These are phyloP conservation scores for Fimicolochytrium jonesii DNA, from an alignment of 192 early-diverging fungal species.

Conservation along the genomic window DNA sequence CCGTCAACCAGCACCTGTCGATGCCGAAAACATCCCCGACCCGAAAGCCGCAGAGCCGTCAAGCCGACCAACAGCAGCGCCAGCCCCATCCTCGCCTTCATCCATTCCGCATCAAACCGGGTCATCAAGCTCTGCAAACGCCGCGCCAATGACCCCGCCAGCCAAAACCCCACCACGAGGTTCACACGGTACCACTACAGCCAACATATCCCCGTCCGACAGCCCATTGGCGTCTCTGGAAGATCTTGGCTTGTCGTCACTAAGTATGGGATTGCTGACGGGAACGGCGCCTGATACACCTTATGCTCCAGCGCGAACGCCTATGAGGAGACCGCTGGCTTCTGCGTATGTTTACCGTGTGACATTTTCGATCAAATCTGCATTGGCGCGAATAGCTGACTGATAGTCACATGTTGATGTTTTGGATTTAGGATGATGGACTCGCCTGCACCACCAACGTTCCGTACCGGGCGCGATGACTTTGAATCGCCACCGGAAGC, in stretches of 20 bases:
- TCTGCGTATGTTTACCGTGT: not conserved
- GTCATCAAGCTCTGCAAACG: no score
- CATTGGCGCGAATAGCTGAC: not conserved
- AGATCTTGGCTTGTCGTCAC: conserved; percentile 18
- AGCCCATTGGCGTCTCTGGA: conserved; percentile 16
- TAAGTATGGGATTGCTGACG: conserved; percentile 1
- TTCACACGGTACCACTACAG: no score
- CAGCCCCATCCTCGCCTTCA: not conserved
- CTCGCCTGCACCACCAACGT: not conserved
- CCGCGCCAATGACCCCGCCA: not conserved
- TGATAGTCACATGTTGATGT: not conserved
- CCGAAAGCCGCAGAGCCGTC: not conserved
- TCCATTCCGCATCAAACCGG: not conserved
- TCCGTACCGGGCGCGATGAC: not conserved
- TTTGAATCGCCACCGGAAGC: not conserved
- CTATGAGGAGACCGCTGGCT: not conserved
- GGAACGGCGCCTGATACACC: not conserved
- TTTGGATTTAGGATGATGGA: not conserved
- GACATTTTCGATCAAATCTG: not conserved
- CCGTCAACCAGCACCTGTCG: not conserved
- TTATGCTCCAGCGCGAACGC: not conserved
- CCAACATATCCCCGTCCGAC: conserved; percentile 1
- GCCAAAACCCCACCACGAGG: not conserved
- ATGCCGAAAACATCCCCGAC: not conserved
- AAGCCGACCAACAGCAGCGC: not conserved